Base-by-base conservation (phyloP, 2,329 filamentous ascomycete genomes). In the Aspergillus sp. region DNA sequence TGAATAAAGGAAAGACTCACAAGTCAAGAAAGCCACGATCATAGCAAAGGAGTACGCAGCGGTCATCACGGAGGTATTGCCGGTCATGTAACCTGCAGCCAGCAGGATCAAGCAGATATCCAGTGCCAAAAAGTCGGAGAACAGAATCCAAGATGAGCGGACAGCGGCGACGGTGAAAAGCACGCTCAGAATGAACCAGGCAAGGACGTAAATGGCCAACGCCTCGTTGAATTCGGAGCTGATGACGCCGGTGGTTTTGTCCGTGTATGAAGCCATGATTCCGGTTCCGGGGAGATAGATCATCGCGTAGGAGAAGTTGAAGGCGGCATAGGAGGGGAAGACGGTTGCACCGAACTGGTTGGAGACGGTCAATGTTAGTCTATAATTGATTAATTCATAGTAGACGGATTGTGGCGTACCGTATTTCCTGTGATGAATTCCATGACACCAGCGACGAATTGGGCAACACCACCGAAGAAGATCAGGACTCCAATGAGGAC, bases 261-360 rank as follows among this genome's bases (percentile, higher is more conserved):
- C 58, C 12, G 59, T 62, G 51, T 69, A 70, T n/a, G 66, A 56
- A 7, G 58, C 53, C 50, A 66, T 56, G 7, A 35, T 35, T 10
- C 33, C 33, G 19, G 33, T n/a, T 4, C 33, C 33, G 9, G 33
- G 33, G 7, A 35, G 8, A 13, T 35, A 35, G 8, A 35, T 35
- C 33, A 35, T 10, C 33, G 65, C 64, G 43, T 68, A 69, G 6
- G 62, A 60, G 12, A 68, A 51, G 49, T 69, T 69, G 53, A 69
- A 70, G 27, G 64, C 66, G 32, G 55, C 66, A 43, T 69, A 69
- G 12, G 66, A 59, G 26, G 62, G 54, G 50, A 68, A 68, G 31
- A 69, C 59, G 27, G 66, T 68, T 32, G 65, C 65, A 43, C 64
- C 61, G 42, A 67, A 65, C 38, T 46, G 39, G 31, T 27, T 44